Conservation (phyloP, 78 protist species). For the Thecamonas trahens region DNA sequence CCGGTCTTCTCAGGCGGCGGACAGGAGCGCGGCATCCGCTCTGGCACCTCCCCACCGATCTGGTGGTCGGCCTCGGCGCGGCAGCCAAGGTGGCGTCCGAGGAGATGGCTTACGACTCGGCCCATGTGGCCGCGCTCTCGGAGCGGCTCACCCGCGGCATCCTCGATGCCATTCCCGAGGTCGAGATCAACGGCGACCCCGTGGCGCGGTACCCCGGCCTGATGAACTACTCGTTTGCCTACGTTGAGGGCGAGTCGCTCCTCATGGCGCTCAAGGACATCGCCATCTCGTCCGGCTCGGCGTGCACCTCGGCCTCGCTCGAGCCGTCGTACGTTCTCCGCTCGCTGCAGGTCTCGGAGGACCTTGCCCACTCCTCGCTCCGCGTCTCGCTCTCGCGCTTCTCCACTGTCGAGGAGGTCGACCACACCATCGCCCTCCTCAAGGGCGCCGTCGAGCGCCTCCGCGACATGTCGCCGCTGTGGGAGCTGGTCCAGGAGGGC, state of each 20-base stretch:
- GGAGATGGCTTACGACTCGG: constrained; percentile 75
- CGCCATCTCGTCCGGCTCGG: constrained; percentile 86
- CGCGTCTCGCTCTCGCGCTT: constrained; percentile 81
- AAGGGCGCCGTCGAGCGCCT: constrained; percentile 69
- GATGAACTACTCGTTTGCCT: constrained; percentile 92
- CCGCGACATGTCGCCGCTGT: constrained; percentile 92
- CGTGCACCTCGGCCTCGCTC: constrained; percentile 94
- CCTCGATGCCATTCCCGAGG: constrained; percentile 12
- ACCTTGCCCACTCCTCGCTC: constrained; percentile 92
- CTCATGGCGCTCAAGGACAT: constrained; percentile 88
- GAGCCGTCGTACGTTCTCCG: constrained; percentile 97
- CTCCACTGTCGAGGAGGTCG: constrained; percentile 78
- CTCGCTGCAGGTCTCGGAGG: constrained; percentile 47
- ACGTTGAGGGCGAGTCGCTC: constrained; percentile 94
- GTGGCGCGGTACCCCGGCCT: constrained; percentile 69
- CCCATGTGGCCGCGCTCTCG: constrained; percentile 48
- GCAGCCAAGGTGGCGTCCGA: constrained; percentile 71
- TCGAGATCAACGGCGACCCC: constrained; percentile 43
- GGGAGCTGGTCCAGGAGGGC: constrained; percentile 95
- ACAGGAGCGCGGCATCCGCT: constrained; percentile 93
- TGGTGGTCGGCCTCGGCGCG: constrained; percentile 85
- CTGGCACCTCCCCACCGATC: constrained; percentile 92
- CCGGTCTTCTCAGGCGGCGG: constrained; percentile 92
- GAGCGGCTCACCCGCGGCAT: constrained; percentile 55
- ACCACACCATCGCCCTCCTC: constrained; percentile 41